Conservation (phyloP, 2,329 filamentous ascomycete genomes). For the Triangularia verruculosa region DNA sequence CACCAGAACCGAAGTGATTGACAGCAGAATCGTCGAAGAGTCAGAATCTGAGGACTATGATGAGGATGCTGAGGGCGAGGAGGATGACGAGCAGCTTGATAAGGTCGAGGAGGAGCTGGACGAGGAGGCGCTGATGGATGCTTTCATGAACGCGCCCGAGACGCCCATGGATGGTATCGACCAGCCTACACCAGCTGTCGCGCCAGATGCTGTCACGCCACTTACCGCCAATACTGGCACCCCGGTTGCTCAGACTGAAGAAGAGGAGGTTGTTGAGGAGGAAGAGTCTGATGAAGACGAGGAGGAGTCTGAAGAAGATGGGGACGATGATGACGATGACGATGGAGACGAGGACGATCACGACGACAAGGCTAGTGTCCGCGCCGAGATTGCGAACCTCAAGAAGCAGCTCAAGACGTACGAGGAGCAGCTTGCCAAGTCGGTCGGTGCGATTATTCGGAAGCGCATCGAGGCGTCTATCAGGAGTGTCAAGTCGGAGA, state of each 20-base stretch:
- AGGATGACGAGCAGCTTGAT: slow-evolving; percentile 39
- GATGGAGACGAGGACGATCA: slow-evolving; percentile 54
- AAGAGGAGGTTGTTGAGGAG: slow-evolving; percentile 43
- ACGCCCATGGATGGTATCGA: slow-evolving; percentile 49
- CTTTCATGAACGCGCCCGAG: slow-evolving; percentile 49
- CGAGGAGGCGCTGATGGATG: slow-evolving; percentile 37
- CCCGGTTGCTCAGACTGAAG: slow-evolving; percentile 43
- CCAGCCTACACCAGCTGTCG: slow-evolving; percentile 30
- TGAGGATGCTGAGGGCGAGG: slow-evolving; percentile 45
- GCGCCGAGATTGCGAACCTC: slow-evolving; percentile 53
- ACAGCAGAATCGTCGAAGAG: slow-evolving; percentile 45
- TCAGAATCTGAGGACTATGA: slow-evolving; percentile 49
- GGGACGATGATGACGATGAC: slow-evolving; percentile 52
- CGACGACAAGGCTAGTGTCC: slow-evolving; percentile 52
- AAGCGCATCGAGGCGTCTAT: slow-evolving; percentile 50
- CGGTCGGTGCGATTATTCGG: slow-evolving; percentile 47
- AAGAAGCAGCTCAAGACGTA: slow-evolving; percentile 48
- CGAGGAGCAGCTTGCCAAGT: slow-evolving; percentile 43
- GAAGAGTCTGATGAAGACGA: slow-evolving; percentile 41
- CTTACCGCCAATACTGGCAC: slow-evolving; percentile 39
- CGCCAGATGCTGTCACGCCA: slow-evolving; percentile 45
- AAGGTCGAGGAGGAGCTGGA: slow-evolving; percentile 35
- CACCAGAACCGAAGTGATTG: slow-evolving; percentile 63
- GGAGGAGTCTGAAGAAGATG: slow-evolving; percentile 48
- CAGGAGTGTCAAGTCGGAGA: slow-evolving; percentile 43